Evolutionary conservation across 148 eudicot species (phyloP).

Genomic region (Rhododendron griersonianum): DNA sequence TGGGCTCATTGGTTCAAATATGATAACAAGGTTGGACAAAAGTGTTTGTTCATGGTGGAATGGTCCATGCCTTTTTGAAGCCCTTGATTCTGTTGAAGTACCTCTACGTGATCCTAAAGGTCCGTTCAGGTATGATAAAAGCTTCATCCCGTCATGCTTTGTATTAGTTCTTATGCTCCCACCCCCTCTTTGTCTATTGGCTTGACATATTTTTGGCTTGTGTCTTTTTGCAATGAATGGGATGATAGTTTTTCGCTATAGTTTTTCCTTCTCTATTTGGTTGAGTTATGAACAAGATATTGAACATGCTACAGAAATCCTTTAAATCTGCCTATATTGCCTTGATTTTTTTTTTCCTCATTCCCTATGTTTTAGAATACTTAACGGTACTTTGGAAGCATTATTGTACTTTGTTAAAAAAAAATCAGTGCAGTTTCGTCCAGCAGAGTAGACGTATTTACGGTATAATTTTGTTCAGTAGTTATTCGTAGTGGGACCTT

Average conservation of each 20-base stretch:
- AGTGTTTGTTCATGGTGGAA: constrained; percentile 78
- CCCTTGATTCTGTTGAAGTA: constrained; percentile 72
- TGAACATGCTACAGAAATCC: background rate
- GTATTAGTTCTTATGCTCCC: background rate
- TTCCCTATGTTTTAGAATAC: background rate
- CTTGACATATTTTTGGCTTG: background rate
- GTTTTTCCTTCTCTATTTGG: background rate
- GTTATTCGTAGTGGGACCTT: background rate
- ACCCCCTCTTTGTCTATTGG: background rate
- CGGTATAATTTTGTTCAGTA: background rate
- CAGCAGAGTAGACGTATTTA: background rate
- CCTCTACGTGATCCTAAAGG: constrained; percentile 86
- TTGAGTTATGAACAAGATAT: background rate
- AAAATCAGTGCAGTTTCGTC: background rate
- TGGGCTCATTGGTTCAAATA: constrained; percentile 72
- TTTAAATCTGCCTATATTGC: background rate
- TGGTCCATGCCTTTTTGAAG: constrained; percentile 93
- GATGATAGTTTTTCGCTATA: background rate
- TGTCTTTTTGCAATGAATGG: background rate
- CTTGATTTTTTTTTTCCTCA: background rate
- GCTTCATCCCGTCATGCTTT: background rate
- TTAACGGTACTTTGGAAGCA: background rate
- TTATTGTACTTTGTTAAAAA: background rate
- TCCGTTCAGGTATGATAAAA: constrained; percentile 58
- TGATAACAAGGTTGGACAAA: constrained; percentile 63